Percentiles rank a stretch among this genome's conserved stretches.
These are phyloP conservation scores for Phytophthora pini DNA, from an alignment of 352 stramenopile species.

Conservation along the genomic window DNA sequence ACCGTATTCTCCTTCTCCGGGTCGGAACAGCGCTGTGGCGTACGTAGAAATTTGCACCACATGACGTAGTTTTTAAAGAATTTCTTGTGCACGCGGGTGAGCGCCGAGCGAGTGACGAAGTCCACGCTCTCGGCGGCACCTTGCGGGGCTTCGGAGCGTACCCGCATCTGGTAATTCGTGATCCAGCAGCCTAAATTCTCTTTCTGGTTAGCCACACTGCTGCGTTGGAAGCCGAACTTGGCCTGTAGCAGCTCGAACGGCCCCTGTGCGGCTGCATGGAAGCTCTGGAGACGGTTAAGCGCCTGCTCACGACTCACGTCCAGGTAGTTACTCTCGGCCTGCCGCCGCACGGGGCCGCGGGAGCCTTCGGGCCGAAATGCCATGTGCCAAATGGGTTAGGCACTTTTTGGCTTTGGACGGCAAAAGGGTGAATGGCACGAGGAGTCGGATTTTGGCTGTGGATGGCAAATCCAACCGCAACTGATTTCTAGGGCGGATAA, in stretches of 20 bases:
- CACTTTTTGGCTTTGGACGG: not conserved
- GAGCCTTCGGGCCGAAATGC: constrained; percentile 19
- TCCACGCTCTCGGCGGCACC: constrained; percentile 43
- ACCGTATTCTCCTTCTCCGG: constrained; percentile 45
- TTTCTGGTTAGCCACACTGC: constrained; percentile 83
- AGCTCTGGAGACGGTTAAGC: constrained; percentile 71
- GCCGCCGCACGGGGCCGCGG: constrained; percentile 49
- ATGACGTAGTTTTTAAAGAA: constrained; percentile 93
- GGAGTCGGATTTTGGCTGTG: not conserved
- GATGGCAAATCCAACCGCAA: constrained; percentile 21
- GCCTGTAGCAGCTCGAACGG: constrained; percentile 80
- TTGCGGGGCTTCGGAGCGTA: constrained; percentile 48
- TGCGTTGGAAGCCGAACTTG: constrained; percentile 86
- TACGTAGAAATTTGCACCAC: constrained; percentile 95
- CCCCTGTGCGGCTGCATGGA: constrained; percentile 44
- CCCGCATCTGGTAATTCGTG: constrained; percentile 83
- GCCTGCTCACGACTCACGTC: constrained; percentile 65
- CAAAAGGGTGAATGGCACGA: constrained; percentile 18
- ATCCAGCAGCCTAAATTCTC: constrained; percentile 88
- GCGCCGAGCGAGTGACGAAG: constrained; percentile 57
- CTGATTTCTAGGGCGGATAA: constrained; percentile 24
- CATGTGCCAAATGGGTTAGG: constrained; percentile 12
- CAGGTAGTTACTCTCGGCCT: constrained; percentile 83
- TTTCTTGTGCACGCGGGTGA: constrained; percentile 70
- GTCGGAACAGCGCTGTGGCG: constrained; percentile 79